Evolutionary conservation across 768 basidiomycete genomes (phyloP).

Genomic region (Mycena venus): DNA sequence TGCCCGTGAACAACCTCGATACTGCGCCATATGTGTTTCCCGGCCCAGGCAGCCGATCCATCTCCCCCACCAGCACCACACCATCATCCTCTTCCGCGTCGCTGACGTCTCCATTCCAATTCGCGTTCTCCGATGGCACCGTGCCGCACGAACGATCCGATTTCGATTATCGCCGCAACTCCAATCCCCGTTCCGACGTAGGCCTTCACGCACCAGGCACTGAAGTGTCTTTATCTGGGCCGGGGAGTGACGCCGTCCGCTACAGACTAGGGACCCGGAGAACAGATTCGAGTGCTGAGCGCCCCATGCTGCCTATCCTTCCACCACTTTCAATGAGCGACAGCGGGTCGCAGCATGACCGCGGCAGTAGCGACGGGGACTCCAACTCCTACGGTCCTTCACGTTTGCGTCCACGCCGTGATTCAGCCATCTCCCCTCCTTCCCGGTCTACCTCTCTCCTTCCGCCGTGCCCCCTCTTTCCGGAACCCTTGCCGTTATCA

Average conservation of each 20-base stretch:
- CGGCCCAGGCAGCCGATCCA: conserved; percentile 73
- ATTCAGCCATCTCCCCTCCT: conserved; percentile 57
- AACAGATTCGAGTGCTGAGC: conserved; percentile 63
- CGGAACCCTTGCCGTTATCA: conserved; percentile 90
- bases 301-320: conserved; percentile 59
- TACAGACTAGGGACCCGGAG: conserved; percentile 68
- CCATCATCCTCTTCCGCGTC: conserved; percentile 74
- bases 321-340: conserved; percentile 66
- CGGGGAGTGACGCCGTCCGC: conserved; percentile 68
- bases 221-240: conserved; percentile 71
- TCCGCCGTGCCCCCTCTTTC: conserved; percentile 63
- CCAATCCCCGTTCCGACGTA: conserved; percentile 68
- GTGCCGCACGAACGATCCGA: conserved; percentile 70
- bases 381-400: conserved; percentile 55
- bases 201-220: conserved; percentile 69
- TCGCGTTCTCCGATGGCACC: conserved; percentile 70
- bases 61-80: conserved; percentile 77
- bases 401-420: conserved; percentile 63
- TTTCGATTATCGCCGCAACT: conserved; percentile 75
- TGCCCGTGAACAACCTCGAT: conserved; percentile 63
- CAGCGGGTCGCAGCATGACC: conserved; percentile 64
- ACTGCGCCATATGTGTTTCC: conserved; percentile 71
- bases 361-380: conserved; percentile 71
- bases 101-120: conserved; percentile 76
- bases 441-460: conserved; percentile 68